These are phyloP conservation scores for Rhizophora mangle DNA, from an alignment of 345 rosid genomes.

Conservation along the genomic window DNA sequence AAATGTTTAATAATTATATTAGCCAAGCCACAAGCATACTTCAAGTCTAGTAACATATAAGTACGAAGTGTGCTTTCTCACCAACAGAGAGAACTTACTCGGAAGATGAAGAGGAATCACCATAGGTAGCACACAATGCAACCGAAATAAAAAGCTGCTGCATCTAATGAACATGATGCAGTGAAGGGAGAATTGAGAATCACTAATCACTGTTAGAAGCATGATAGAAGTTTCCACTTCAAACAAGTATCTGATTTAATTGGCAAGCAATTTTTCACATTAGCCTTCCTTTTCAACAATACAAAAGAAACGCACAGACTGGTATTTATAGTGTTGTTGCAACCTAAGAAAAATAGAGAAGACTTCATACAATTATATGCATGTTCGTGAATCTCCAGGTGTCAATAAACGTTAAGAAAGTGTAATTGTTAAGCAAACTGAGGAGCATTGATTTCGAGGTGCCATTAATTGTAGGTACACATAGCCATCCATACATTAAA, in stretches of 20 bases:
- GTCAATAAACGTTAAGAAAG: background rate
- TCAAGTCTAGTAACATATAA: constrained; percentile 38
- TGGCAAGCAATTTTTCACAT: background rate
- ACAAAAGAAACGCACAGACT: too few species aligned
- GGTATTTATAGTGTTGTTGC: too few species aligned
- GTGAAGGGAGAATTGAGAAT: constrained; percentile 36
- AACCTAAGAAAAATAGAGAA: too few species aligned
- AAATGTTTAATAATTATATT: constrained; percentile 69
- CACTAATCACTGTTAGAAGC: background rate
- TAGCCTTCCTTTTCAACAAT: too few species aligned
- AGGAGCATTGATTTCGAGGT: background rate
- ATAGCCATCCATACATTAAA: background rate
- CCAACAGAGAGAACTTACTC: constrained; percentile 23
- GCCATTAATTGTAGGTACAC: background rate
- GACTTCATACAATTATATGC: too few species aligned
- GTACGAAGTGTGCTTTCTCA: constrained; percentile 26
- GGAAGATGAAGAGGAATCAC: constrained; percentile 45
- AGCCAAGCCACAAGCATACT: constrained; percentile 88
- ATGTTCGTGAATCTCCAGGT: too few species aligned
- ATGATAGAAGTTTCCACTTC: background rate
- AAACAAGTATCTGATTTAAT: too few species aligned
- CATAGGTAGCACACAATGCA: background rate
- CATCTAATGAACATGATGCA: constrained; percentile 46
- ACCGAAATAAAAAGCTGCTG: constrained; percentile 36
- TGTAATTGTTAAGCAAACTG: background rate